These are phyloP conservation scores for Diddensiella transvaalensis DNA, from an alignment of 805 yeast genomes.

Conservation along the genomic window DNA sequence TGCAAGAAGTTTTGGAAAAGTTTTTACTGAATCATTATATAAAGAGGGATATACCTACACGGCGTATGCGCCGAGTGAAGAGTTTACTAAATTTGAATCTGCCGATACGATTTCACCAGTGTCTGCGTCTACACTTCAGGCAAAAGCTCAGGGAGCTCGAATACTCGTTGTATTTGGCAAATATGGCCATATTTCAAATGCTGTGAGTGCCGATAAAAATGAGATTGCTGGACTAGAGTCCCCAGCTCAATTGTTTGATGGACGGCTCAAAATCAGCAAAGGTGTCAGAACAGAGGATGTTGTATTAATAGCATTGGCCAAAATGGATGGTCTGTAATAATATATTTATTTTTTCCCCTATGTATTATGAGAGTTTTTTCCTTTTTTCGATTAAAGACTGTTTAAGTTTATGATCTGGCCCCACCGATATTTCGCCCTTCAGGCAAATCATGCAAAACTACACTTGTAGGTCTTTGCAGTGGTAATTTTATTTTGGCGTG, in stretches of 20 bases:
- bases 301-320: slow-evolving; percentile 42
- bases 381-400: too few relatives aligned
- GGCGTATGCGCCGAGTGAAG: slow-evolving; percentile 64
- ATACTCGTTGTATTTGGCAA: slow-evolving; percentile 61
- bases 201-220: slow-evolving; percentile 51
- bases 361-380: too few relatives aligned
- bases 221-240: slow-evolving; percentile 51
- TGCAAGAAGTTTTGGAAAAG: slow-evolving; percentile 53
- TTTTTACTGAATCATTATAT: slow-evolving; percentile 67
- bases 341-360: neutral
- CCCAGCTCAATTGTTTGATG: slow-evolving; percentile 68
- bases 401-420: too few relatives aligned
- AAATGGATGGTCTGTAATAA: slow-evolving; percentile 11
- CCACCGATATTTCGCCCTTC: too few relatives aligned
- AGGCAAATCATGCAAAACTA: too few relatives aligned
- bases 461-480: too few relatives aligned
- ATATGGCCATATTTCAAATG: slow-evolving; percentile 50
- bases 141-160: slow-evolving; percentile 22
- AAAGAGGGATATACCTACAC: slow-evolving; percentile 69
- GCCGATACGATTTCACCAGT: slow-evolving; percentile 17
- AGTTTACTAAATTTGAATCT: slow-evolving; percentile 38
- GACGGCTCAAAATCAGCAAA: slow-evolving; percentile 48
- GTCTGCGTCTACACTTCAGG: slow-evolving; percentile 18
- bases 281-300: slow-evolving; percentile 71
- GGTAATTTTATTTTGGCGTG: too few relatives aligned